Base-by-base conservation (phyloP, 768 basidiomycete species). In the Amanita subjunquillea region DNA sequence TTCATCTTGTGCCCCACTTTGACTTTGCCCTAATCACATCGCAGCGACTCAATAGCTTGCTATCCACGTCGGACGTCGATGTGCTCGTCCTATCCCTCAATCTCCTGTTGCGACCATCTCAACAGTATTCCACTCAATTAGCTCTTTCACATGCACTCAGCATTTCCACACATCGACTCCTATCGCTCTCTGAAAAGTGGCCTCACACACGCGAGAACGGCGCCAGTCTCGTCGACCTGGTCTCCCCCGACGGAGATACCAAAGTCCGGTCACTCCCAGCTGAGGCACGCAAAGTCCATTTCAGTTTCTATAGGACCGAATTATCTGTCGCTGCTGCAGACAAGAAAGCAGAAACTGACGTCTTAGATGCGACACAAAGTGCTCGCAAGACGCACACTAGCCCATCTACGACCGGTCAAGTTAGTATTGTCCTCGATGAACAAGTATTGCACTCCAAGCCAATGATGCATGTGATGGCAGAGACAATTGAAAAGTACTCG, bases 81-180 rank as follows among this genome's bases (percentile, higher is more conserved):
- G 75, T 98, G 41, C 75, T 98, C 40, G 79, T 91, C 51, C 71
- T 88, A 30, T 78, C 91, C 32, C 74, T 98, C 54, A 86, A 88
- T 58, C 78, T 97, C 43, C 73, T 96, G 46, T 79, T 97, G 27
- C 87, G 96, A 30, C 94, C 95, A 2, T 85, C 91, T 3, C 94
- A 97, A 62, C 94, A 97, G 64, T 98, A 96, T 65, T 92, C 90
- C 6, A 81, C 85, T 12, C 86, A 91, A 60, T 85, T 87, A 7
- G 82, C 90, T 10, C 84, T 94, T 48, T 85, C 89, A 38, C 81
- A 87, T 58, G 82, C 83, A 1, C 76, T 90, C n/a, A 86, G 77
- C 66, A 86, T 88, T 54, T 91, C 85, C 34, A 87, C 83, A 3
- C 77, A 83, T 52, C 85, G 89, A 48, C 75, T 97, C 10, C 80